phyloP scores from a whole-genome alignment of 768 basidiomycete species.

The Psilocybe cyanescens region DNA sequence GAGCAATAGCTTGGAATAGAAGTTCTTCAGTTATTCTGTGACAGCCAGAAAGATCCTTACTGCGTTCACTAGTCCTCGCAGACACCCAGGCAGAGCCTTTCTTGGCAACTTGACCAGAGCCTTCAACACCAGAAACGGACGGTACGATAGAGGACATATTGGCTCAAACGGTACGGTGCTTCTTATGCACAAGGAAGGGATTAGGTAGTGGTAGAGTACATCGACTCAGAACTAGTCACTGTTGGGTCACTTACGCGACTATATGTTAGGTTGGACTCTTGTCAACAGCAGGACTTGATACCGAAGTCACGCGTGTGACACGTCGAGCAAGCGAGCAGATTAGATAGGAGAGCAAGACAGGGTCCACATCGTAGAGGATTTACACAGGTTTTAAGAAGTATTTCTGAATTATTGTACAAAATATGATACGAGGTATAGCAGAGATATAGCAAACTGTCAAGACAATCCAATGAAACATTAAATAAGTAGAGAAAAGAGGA shows the following conservation, averaged over 20 bases:
- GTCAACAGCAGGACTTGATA: neutral
- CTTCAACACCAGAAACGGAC: slow-evolving; percentile 34
- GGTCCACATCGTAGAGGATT: neutral
- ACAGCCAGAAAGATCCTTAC: slow-evolving; percentile 34
- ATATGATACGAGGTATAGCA: neutral
- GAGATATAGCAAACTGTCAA: neutral
- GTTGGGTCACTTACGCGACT: neutral
- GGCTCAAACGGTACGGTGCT: neutral
- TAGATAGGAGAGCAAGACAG: no score
- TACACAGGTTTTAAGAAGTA: neutral
- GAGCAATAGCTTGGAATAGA: slow-evolving; percentile 43
- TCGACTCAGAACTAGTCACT: neutral
- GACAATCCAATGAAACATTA: neutral
- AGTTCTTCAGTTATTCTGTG: slow-evolving; percentile 1
- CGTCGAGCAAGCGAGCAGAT: no score
- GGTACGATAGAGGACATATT: slow-evolving; percentile 31
- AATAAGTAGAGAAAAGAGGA: neutral
- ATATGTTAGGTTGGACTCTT: neutral
- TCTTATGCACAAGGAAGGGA: neutral
- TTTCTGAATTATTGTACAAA: neutral
- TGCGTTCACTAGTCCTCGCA: slow-evolving; percentile 52
- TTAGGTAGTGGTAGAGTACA: slow-evolving; percentile 2
- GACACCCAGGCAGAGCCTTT: slow-evolving; percentile 45
- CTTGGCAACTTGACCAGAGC: slow-evolving; percentile 35
- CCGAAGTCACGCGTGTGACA: slow-evolving; percentile 14